Conservation (phyloP, 78 protist species). For the Isochrysis galbana region DNA sequence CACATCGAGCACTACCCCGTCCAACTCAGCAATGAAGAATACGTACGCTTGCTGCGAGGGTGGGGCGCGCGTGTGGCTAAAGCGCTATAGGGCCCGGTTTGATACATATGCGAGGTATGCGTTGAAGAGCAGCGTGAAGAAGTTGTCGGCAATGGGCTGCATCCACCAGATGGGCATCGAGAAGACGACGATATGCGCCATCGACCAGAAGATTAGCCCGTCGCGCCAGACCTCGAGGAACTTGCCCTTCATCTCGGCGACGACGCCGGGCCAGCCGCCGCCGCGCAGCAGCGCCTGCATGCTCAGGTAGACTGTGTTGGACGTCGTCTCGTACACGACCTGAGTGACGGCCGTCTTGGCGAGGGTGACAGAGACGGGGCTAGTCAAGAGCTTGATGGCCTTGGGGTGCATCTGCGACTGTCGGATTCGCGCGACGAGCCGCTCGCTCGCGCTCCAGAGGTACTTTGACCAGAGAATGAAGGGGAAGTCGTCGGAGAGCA, state of each 20-base stretch:
- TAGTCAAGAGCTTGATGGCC: neutral
- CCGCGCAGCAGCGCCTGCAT: neutral
- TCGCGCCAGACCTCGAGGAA: neutral
- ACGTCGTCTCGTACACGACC: neutral
- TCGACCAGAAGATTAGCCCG: neutral
- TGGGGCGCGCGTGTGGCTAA: too few relatives aligned
- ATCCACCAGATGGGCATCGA: conserved; percentile 17
- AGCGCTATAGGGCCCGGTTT: too few relatives aligned
- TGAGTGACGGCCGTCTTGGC: neutral
- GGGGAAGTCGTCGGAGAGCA: neutral
- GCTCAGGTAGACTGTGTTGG: neutral
- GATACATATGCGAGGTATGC: neutral
- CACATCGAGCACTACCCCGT: too few relatives aligned
- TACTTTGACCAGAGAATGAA: neutral
- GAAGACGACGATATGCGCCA: neutral
- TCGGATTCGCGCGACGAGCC: neutral
- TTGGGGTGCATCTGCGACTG: neutral
- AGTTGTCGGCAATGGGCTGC: conserved; percentile 7
- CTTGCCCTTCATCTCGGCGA: neutral
- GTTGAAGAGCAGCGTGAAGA: conserved; percentile 14
- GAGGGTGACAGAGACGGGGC: neutral
- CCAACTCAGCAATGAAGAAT: too few relatives aligned
- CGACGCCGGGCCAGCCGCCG: neutral
- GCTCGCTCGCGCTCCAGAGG: neutral
- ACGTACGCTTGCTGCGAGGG: too few relatives aligned